phyloP scores from a whole-genome alignment of 1,284 basidiomycete species.

The Cerrena zonata region DNA sequence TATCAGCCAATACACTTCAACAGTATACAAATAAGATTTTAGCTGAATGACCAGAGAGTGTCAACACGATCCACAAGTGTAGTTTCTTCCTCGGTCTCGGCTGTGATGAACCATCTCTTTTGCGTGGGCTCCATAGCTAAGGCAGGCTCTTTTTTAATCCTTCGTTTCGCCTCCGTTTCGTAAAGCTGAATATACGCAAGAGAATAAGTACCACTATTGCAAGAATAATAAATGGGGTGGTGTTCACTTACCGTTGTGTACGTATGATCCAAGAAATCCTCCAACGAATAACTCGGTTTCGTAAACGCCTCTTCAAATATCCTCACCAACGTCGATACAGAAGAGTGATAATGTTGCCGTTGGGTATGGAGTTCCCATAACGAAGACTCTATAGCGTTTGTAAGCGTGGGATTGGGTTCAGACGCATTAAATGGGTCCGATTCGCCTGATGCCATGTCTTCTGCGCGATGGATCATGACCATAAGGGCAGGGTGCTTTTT shows the following conservation, averaged over 20 bases:
- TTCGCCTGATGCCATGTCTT: slow-evolving; percentile 38
- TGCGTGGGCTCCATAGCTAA: slow-evolving; percentile 41
- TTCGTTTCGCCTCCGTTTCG: slow-evolving; percentile 78
- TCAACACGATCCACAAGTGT: slow-evolving; percentile 4
- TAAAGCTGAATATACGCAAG: slow-evolving; percentile 55
- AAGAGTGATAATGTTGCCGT: slow-evolving; percentile 78
- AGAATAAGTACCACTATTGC: background rate
- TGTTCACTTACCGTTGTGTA: slow-evolving; percentile 73
- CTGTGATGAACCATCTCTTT: slow-evolving; percentile 24
- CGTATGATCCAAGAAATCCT: slow-evolving; percentile 96
- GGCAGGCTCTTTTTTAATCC: slow-evolving; percentile 78
- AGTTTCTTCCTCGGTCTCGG: slow-evolving; percentile 1
- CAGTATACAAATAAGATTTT: background rate
- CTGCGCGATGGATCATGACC: slow-evolving; percentile 80
- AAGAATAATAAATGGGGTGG: background rate
- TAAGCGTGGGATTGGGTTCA: slow-evolving; percentile 72
- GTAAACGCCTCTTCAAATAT: slow-evolving; percentile 92
- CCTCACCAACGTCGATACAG: slow-evolving; percentile 77
- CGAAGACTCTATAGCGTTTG: slow-evolving; percentile 79
- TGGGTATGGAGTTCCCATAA: slow-evolving; percentile 89
- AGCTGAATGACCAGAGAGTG: slow-evolving; percentile 6
- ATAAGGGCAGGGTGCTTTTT: slow-evolving; percentile 89
- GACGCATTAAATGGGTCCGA: slow-evolving; percentile 67
- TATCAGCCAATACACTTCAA: background rate
- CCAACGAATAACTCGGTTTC: slow-evolving; percentile 83